These are phyloP conservation scores for Apiotrichum akiyoshidainum DNA, from an alignment of 1,284 basidiomycete genomes.

Conservation along the genomic window DNA sequence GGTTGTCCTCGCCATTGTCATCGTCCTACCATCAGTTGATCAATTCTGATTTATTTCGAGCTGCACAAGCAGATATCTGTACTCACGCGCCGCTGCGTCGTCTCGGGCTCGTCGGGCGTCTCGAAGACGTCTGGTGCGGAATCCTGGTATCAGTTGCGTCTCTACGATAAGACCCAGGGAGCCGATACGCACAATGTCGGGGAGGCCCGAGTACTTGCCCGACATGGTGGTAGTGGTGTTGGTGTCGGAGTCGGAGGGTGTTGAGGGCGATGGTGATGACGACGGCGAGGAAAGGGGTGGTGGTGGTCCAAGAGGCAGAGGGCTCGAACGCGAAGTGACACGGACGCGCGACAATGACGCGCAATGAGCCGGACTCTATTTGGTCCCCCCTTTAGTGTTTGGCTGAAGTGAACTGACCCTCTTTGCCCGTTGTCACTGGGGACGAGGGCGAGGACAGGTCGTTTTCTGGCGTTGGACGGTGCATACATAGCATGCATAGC, in stretches of 20 bases:
- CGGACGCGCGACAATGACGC: too few relatives aligned
- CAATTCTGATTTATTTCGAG: neutral
- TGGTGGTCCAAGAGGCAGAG: too few relatives aligned
- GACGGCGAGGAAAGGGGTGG: constrained; percentile 20
- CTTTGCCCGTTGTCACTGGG: too few relatives aligned
- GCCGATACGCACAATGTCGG: constrained; percentile 70
- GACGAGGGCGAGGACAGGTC: too few relatives aligned
- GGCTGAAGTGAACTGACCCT: too few relatives aligned
- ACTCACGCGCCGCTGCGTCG: constrained; percentile 30
- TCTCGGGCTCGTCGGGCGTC: constrained; percentile 65
- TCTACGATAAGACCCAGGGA: neutral
- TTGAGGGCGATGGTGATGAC: neutral
- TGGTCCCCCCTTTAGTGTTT: neutral
- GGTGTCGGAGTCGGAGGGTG: too few relatives aligned
- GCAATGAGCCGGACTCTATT: too few relatives aligned
- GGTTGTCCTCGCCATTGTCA: constrained; percentile 14
- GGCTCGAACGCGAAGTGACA: too few relatives aligned
- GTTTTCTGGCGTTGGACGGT: too few relatives aligned
- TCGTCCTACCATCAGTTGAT: constrained; percentile 10
- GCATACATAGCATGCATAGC: too few relatives aligned
- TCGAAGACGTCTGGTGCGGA: constrained; percentile 89
- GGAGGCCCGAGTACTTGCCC: constrained; percentile 78
- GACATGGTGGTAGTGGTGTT: constrained; percentile 20
- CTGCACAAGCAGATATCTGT: neutral
- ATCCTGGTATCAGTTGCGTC: constrained; percentile 57